Evolutionary conservation across 331 rosid genomes (phyloP).

Genomic region (Quercus tomentella): DNA sequence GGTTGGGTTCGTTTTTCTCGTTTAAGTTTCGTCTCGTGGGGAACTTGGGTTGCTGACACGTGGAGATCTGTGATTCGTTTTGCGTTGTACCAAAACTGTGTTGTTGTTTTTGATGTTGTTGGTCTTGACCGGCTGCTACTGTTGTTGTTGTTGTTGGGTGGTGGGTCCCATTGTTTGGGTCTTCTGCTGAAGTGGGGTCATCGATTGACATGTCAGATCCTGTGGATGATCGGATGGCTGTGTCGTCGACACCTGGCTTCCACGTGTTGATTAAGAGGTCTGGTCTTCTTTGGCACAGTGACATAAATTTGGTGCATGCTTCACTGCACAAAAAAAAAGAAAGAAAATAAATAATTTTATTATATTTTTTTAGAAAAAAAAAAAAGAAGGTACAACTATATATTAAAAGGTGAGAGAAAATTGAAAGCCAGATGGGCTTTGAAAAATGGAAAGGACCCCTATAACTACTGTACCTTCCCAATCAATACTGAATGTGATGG

Average conservation of each 20-base stretch:
- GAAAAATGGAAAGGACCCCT: slow-evolving; percentile 13
- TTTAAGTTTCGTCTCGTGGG: slow-evolving; percentile 29
- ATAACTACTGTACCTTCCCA: slow-evolving; percentile 29
- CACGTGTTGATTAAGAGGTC: slow-evolving; percentile 51
- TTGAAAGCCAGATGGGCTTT: slow-evolving; percentile 13
- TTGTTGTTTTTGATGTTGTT: background rate
- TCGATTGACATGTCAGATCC: slow-evolving; percentile 98
- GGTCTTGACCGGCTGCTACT: background rate
- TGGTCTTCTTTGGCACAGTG: slow-evolving; percentile 65
- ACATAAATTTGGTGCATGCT: slow-evolving; percentile 59
- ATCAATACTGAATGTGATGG: slow-evolving; percentile 9
- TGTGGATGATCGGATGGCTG: slow-evolving; percentile 62
- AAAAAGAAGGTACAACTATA: background rate
- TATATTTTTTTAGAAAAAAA: too few species aligned
- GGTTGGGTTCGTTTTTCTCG: slow-evolving; percentile 34
- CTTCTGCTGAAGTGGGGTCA: slow-evolving; percentile 46
- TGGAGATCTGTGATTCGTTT: slow-evolving; percentile 24
- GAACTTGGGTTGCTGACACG: slow-evolving; percentile 52
- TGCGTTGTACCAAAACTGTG: background rate
- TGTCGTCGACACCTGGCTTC: slow-evolving; percentile 52
- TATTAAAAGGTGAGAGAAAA: background rate
- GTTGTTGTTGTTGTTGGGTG: slow-evolving; percentile 13
- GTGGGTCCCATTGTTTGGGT: slow-evolving; percentile 30
- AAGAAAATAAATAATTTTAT: background rate
- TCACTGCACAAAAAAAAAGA: slow-evolving; percentile 46